phyloP scores from a whole-genome alignment of 106 monocot species.

The Hemerocallis citrina region DNA sequence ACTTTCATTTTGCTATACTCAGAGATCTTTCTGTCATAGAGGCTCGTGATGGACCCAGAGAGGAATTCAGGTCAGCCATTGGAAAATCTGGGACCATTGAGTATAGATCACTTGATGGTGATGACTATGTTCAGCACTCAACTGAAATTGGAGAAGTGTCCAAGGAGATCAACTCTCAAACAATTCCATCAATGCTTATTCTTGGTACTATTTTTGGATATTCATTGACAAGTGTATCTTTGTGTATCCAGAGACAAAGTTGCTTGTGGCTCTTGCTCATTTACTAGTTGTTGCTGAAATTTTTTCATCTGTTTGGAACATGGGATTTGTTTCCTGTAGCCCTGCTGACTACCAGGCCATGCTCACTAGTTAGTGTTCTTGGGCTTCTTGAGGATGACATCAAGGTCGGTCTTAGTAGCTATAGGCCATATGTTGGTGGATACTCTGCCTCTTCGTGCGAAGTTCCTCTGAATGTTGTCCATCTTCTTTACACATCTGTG shows the following conservation, averaged over 20 bases:
- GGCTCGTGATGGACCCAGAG: constrained; percentile 75
- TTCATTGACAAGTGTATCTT: constrained; percentile 42
- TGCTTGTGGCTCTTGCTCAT: constrained; percentile 86
- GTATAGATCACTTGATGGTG: constrained; percentile 8
- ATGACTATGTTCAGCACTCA: constrained; percentile 13
- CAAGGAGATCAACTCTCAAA: constrained; percentile 17
- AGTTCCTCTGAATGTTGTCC: too few relatives aligned
- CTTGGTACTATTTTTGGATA: constrained; percentile 56
- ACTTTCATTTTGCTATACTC: constrained; percentile 74
- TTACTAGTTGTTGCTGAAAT: constrained; percentile 62
- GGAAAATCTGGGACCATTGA: constrained; percentile 42
- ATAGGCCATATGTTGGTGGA: too few relatives aligned
- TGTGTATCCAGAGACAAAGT: constrained; percentile 70
- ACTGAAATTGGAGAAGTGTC: constrained; percentile 9
- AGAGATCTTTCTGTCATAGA: constrained; percentile 71
- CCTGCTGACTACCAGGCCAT: too few relatives aligned
- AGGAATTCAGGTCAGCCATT: constrained; percentile 76
- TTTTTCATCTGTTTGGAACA: too few relatives aligned
- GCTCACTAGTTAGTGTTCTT: too few relatives aligned
- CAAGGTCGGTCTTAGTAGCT: too few relatives aligned
- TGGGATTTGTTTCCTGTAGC: too few relatives aligned
- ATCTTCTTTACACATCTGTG: too few relatives aligned
- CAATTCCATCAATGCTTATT: constrained; percentile 73
- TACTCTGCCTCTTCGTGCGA: too few relatives aligned
- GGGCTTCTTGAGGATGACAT: too few relatives aligned